These are phyloP conservation scores for Hypoxylon rickii DNA, from an alignment of 495 filamentous ascomycete genomes.

Conservation along the genomic window DNA sequence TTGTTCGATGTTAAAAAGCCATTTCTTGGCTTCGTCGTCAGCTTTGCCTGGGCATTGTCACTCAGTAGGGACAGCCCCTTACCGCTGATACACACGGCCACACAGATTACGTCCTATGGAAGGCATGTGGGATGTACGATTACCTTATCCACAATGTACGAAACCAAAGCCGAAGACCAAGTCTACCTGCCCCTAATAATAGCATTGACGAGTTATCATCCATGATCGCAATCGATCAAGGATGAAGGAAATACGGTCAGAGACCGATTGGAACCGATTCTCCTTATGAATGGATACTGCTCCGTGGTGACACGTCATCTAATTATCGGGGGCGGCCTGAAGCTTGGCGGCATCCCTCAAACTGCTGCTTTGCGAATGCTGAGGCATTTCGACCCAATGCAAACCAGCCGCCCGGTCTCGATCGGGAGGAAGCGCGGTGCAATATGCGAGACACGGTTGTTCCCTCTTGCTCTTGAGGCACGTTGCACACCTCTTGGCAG, in stretches of 20 bases:
- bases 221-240: slow-evolving; percentile 4
- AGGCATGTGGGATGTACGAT: neutral
- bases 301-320: slow-evolving; percentile 31
- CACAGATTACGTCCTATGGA: neutral
- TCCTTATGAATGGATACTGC: slow-evolving; percentile 18
- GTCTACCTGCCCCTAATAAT: neutral
- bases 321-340: slow-evolving; percentile 5
- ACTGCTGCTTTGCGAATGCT: slow-evolving; percentile 2
- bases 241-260: slow-evolving; percentile 2
- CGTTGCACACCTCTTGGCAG: slow-evolving; percentile 31
- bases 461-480: slow-evolving; percentile 18
- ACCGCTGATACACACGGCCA: neutral
- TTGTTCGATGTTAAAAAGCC: slow-evolving; percentile 23
- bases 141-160: neutral
- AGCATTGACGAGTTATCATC: slow-evolving; percentile 1
- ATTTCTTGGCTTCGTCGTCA: slow-evolving; percentile 17
- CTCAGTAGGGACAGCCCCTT: neutral
- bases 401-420: neutral
- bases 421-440: slow-evolving; percentile 6
- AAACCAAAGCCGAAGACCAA: neutral
- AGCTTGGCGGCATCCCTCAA: slow-evolving; percentile 29
- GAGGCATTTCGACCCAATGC: slow-evolving; percentile 1
- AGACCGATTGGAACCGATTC: slow-evolving; percentile 6
- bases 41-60: neutral
- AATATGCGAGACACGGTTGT: slow-evolving; percentile 25